Conservation (phyloP, 331 rosid genomes). For the Cydonia oblonga region DNA sequence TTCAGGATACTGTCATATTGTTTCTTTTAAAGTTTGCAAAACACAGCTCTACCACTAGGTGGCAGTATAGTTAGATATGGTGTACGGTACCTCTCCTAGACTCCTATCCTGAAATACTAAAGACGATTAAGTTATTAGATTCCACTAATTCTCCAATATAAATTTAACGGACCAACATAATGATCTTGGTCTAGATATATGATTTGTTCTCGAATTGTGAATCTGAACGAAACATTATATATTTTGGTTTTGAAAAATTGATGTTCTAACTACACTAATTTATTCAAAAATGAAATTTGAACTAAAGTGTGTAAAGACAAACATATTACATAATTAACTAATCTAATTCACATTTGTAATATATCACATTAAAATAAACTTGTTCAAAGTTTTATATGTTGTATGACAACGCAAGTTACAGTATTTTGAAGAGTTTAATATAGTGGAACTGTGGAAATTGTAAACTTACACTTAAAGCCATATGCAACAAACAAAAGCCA, state of each 20-base stretch:
- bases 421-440: not conserved
- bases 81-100: not conserved
- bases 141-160: not conserved
- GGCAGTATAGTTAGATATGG: too few species aligned
- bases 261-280: too few species aligned
- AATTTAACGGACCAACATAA: not conserved
- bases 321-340: too few species aligned
- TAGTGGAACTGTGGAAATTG: not conserved
- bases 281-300: too few species aligned
- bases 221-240: too few species aligned
- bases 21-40: not conserved
- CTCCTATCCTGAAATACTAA: not conserved
- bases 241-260: too few species aligned
- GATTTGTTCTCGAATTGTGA: too few species aligned
- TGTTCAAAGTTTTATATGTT: too few species aligned
- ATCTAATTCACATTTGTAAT: rapidly evolving
- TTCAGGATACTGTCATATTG: not conserved
- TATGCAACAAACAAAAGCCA: not conserved
- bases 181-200: too few species aligned
- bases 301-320: rapidly evolving
- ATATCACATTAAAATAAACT: too few species aligned
- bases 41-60: too few species aligned
- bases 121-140: not conserved
- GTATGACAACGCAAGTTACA: not conserved
- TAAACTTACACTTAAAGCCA: not conserved